Percentiles rank a stretch among this genome's conserved stretches.
Conservation (phyloP, 805 yeast species). For the Candida easanensis region DNA sequence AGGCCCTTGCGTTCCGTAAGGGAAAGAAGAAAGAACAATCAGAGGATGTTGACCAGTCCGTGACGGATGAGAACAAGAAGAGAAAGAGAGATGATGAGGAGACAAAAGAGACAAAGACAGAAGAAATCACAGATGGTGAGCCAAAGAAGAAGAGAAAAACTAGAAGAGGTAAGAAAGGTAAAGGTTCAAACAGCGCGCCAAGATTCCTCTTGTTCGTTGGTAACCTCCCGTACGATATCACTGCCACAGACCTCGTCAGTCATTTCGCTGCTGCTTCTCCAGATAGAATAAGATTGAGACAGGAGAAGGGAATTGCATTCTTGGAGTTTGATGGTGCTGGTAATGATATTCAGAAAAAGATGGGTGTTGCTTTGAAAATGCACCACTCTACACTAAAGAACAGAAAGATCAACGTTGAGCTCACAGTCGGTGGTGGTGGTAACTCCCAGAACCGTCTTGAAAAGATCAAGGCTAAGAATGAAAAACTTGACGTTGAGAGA, state of each 20-base stretch:
- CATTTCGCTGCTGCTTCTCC: slow-evolving; percentile 80
- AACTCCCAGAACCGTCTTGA: slow-evolving; percentile 64
- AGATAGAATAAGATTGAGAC: slow-evolving; percentile 71
- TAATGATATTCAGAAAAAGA: slow-evolving; percentile 65
- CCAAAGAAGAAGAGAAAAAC: slow-evolving; percentile 66
- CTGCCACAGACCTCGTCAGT: slow-evolving; percentile 55
- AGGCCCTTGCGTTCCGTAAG: slow-evolving; percentile 56
- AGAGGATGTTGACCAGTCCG: slow-evolving; percentile 23
- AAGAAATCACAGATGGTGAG: slow-evolving; percentile 26
- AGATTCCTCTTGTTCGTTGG: slow-evolving; percentile 88
- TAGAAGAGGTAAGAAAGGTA: slow-evolving; percentile 74
- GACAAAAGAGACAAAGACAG: slow-evolving; percentile 21
- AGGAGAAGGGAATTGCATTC: slow-evolving; percentile 89
- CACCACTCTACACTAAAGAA: slow-evolving; percentile 71
- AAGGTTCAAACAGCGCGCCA: slow-evolving; percentile 47
- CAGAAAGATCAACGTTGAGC: slow-evolving; percentile 88
- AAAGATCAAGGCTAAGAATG: slow-evolving; percentile 79
- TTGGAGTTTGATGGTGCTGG: slow-evolving; percentile 66
- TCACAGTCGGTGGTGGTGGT: slow-evolving; percentile 98
- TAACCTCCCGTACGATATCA: slow-evolving; percentile 73
- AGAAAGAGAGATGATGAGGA: slow-evolving; percentile 20
- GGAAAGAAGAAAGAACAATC: slow-evolving; percentile 21
- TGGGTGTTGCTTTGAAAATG: slow-evolving; percentile 81
- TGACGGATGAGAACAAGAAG: slow-evolving; percentile 27
- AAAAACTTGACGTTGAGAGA: slow-evolving; percentile 68